Evolutionary conservation across 2,329 filamentous ascomycete genomes (phyloP).

Genomic region (Clarireedia sp.): DNA sequence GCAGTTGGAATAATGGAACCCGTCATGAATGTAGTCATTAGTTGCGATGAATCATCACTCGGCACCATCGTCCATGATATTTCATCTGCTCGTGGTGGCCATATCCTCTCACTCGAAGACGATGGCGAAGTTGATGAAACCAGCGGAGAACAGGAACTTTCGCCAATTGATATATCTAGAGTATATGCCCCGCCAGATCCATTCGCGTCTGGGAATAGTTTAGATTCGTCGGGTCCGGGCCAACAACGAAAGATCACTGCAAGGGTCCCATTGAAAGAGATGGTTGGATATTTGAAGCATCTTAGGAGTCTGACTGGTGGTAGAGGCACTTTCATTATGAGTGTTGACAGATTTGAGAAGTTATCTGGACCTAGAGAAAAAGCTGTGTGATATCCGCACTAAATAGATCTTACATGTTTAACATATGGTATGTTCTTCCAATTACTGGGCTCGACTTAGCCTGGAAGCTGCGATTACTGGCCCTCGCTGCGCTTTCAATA

Average conservation of each 20-base stretch:
- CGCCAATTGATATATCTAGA: slow-evolving; percentile 56
- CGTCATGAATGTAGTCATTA: slow-evolving; percentile 84
- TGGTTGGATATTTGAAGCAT: slow-evolving; percentile 90
- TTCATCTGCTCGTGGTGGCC: slow-evolving; percentile 62
- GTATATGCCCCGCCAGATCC: slow-evolving; percentile 88
- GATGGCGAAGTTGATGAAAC: slow-evolving; percentile 19
- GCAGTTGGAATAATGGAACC: slow-evolving; percentile 75
- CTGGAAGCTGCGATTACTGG: no score
- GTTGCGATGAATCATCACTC: slow-evolving; percentile 72
- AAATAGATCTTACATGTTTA: no score
- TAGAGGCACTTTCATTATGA: slow-evolving; percentile 70
- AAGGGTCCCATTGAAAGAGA: slow-evolving; percentile 87
- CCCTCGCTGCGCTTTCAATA: no score
- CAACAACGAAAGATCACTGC: slow-evolving; percentile 64
- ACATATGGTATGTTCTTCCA: neutral
- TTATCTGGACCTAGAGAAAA: slow-evolving; percentile 50
- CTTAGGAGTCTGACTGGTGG: slow-evolving; percentile 83
- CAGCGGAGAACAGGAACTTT: slow-evolving; percentile 6
- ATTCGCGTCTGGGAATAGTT: slow-evolving; percentile 48
- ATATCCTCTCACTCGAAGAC: slow-evolving; percentile 60
- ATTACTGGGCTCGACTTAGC: no score
- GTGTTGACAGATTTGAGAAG: slow-evolving; percentile 61
- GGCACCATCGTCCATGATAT: slow-evolving; percentile 79
- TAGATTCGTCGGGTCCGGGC: slow-evolving; percentile 39
- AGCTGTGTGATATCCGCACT: slow-evolving; percentile 16